A percentile compares a stretch with the other conserved stretches of the same genome.
Evolutionary conservation across 768 basidiomycete species (phyloP).

Genomic region (Kwoniella newhampshirensis): DNA sequence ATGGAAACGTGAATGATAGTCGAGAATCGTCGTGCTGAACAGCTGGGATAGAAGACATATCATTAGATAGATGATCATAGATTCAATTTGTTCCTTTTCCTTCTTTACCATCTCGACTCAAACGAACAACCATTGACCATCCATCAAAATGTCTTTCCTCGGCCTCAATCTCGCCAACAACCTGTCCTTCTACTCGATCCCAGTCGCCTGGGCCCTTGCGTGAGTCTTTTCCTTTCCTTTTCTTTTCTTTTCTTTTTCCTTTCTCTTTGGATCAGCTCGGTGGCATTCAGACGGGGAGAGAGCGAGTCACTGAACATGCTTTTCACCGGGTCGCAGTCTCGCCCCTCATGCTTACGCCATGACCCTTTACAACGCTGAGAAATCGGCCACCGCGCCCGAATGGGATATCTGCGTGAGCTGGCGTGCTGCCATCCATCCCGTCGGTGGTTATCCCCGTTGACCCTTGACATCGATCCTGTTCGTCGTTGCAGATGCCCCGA

Average conservation of each 20-base stretch:
- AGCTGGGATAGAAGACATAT: too few relatives aligned
- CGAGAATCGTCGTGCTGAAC: too few relatives aligned
- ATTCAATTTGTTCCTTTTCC: too few relatives aligned
- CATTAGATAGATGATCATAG: too few relatives aligned
- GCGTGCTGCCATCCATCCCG: not conserved
- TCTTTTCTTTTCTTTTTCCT: not conserved
- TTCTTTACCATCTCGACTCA: not conserved
- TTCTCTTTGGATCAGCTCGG: too few relatives aligned
- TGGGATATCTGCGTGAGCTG: constrained; percentile 37
- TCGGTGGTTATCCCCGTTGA: not conserved
- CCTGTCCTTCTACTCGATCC: constrained; percentile 44
- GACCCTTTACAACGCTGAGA: constrained; percentile 29
- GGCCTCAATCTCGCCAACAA: constrained; percentile 30
- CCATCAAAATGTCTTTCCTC: constrained; percentile 10
- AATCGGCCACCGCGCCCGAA: constrained; percentile 21
- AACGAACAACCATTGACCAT: not conserved
- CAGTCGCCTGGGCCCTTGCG: constrained; percentile 33
- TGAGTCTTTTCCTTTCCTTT: constrained; percentile 12
- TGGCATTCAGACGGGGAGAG: not conserved
- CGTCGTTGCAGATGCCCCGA: constrained; percentile 11
- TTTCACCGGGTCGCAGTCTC: constrained; percentile 16
- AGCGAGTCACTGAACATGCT: not conserved
- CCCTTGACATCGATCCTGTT: not conserved
- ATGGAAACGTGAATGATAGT: too few relatives aligned
- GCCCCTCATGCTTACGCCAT: constrained; percentile 43